A percentile compares a stretch with the other conserved stretches of the same genome.
Evolutionary conservation across 2,329 filamentous ascomycete genomes (phyloP).

Genomic region (Epichloe gansuensis): DNA sequence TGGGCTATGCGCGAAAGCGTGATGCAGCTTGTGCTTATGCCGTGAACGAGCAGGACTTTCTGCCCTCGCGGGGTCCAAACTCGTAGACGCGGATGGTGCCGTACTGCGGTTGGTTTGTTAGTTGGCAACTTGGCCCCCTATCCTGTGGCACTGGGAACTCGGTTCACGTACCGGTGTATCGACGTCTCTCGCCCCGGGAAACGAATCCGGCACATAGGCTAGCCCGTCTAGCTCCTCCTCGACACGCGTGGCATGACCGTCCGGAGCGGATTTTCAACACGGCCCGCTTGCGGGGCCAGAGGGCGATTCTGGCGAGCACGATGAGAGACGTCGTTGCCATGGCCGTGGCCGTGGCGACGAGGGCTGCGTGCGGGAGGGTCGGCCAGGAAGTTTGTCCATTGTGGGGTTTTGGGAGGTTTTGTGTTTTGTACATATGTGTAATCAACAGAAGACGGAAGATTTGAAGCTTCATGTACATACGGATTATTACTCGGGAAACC

Average conservation of each 20-base stretch:
- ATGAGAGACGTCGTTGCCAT: slow-evolving; percentile 29
- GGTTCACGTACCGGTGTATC: slow-evolving; percentile 41
- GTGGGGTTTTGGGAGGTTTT: neutral
- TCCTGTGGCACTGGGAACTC: neutral
- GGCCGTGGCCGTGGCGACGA: slow-evolving; percentile 28
- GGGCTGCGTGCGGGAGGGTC: slow-evolving; percentile 9
- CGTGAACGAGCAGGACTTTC: slow-evolving; percentile 69
- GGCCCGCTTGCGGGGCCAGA: slow-evolving; percentile 28
- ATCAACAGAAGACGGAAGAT: too few species aligned
- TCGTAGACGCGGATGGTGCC: slow-evolving; percentile 71
- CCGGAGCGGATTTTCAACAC: slow-evolving; percentile 34
- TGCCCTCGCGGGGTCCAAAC: slow-evolving; percentile 64
- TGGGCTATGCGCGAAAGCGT: slow-evolving; percentile 57
- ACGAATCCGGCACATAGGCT: slow-evolving; percentile 52
- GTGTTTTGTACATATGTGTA: too few species aligned
- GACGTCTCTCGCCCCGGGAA: slow-evolving; percentile 65
- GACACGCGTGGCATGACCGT: slow-evolving; percentile 26
- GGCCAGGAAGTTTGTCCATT: slow-evolving; percentile 1
- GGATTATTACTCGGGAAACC: too few species aligned
- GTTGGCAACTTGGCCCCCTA: neutral
- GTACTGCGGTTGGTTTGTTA: slow-evolving; percentile 31
- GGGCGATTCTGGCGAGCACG: slow-evolving; percentile 19
- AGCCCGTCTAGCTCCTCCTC: slow-evolving; percentile 25
- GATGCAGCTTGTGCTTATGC: slow-evolving; percentile 72
- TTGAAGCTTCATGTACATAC: too few species aligned